These are phyloP conservation scores for Chlorella vulgaris DNA, from an alignment of 139 green algal species.

Conservation along the genomic window DNA sequence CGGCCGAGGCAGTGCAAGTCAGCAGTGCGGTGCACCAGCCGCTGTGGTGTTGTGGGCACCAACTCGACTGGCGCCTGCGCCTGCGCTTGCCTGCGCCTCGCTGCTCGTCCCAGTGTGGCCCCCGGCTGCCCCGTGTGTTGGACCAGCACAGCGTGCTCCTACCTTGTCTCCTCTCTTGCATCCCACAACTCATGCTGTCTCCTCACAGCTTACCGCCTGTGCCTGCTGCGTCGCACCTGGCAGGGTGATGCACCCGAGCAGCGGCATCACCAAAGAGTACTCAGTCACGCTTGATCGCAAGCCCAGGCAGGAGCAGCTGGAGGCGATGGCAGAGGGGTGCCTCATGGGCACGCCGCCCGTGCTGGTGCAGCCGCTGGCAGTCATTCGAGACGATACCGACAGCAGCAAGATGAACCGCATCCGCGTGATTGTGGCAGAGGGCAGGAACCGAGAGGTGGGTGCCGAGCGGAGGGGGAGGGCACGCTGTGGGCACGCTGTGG, in stretches of 20 bases:
- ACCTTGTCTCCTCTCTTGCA: too few relatives aligned
- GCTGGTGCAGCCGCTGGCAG: conserved; percentile 52
- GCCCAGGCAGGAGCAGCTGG: conserved; percentile 54
- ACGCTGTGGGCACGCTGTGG: background rate
- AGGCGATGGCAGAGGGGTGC: conserved; percentile 49
- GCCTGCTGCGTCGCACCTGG: background rate
- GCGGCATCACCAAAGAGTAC: conserved; percentile 78
- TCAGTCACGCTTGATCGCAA: conserved; percentile 58
- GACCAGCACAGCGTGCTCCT: background rate
- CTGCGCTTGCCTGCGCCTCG: too few relatives aligned
- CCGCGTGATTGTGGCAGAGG: conserved; percentile 78
- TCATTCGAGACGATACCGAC: conserved; percentile 41
- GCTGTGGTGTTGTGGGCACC: too few relatives aligned
- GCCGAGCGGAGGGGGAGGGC: background rate
- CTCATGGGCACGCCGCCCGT: conserved; percentile 45
- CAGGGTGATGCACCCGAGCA: conserved; percentile 63
- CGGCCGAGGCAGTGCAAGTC: too few relatives aligned
- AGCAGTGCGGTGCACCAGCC: background rate
- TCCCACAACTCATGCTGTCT: background rate
- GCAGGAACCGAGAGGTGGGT: conserved; percentile 82
- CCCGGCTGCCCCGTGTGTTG: background rate
- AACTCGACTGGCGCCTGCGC: too few relatives aligned
- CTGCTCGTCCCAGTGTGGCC: too few relatives aligned
- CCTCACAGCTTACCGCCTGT: background rate
- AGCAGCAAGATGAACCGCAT: conserved; percentile 45